phyloP scores from a whole-genome alignment of 1,284 basidiomycete species.

The Blastosporella zonata region DNA sequence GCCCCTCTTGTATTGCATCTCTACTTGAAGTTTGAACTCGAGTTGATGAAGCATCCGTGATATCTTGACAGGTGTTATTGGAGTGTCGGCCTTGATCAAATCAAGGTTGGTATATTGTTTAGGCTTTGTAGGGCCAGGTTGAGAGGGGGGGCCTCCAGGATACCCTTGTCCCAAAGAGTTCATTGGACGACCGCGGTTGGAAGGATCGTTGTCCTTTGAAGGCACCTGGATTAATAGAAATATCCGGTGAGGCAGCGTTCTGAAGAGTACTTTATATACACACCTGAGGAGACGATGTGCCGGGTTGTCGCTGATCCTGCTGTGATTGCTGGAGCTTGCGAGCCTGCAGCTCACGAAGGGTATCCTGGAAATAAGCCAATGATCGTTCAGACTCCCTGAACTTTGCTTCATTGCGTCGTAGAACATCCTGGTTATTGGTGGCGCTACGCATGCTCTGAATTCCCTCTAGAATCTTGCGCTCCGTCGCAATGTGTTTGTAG shows the following conservation, averaged over 20 bases:
- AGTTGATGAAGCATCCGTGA: constrained; percentile 98
- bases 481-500: constrained; percentile 86
- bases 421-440: constrained; percentile 84
- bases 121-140: constrained; percentile 41
- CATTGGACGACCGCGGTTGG: constrained; percentile 36
- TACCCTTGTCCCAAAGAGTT: constrained; percentile 41
- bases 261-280: constrained; percentile 5
- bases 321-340: constrained; percentile 65
- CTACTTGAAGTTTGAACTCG: constrained; percentile 98
- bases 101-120: constrained; percentile 81
- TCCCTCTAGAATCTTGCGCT: constrained; percentile 90
- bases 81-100: constrained; percentile 96
- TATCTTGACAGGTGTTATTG: constrained; percentile 95
- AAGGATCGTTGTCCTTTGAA: constrained; percentile 45
- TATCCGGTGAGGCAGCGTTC: constrained; percentile 14
- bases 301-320: constrained; percentile 45
- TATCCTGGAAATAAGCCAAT: constrained; percentile 86
- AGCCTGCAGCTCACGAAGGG: constrained; percentile 79
- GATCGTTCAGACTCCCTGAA: constrained; percentile 87
- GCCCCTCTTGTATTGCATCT: constrained; percentile 97
- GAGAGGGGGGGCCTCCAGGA: constrained; percentile 32
- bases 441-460: constrained; percentile 78
- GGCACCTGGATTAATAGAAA: constrained; percentile 38
- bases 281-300: constrained; percentile 39
- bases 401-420: constrained; percentile 79